Percentiles rank a stretch among this genome's conserved stretches.
These are phyloP conservation scores for Fusarium goolgardi DNA, from an alignment of 2,329 filamentous ascomycete genomes.

Conservation along the genomic window DNA sequence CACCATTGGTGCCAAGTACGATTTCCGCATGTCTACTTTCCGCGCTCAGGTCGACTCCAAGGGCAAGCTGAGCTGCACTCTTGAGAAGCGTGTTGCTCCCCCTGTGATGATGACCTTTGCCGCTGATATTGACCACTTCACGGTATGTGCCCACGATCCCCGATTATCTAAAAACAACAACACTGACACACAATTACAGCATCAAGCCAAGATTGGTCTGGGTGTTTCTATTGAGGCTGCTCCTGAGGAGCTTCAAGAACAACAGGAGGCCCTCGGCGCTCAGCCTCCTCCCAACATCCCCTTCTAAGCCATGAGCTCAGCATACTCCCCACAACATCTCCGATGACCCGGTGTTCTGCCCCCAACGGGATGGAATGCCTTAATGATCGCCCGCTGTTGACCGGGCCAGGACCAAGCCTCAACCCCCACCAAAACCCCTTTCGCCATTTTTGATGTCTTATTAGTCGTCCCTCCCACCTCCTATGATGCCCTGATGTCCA, in stretches of 20 bases:
- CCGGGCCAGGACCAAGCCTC: conserved; percentile 38
- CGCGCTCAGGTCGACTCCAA: conserved; percentile 95
- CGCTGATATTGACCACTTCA: conserved; percentile 94
- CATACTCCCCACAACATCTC: conserved; percentile 33
- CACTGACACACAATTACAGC: conserved; percentile 65
- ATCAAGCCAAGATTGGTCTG: conserved; percentile 93
- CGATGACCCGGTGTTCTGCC: conserved; percentile 37
- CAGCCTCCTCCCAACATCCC: conserved; percentile 69
- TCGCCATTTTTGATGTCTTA: conserved; percentile 47
- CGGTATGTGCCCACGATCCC: conserved; percentile 69
- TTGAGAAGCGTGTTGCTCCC: conserved; percentile 96
- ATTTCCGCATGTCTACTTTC: conserved; percentile 96
- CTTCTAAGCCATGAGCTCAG: conserved; percentile 62
- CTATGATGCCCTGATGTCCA: conserved; percentile 38
- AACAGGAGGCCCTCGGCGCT: conserved; percentile 73
- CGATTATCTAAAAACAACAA: background rate
- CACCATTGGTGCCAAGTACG: conserved; percentile 95
- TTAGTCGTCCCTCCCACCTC: conserved; percentile 44
- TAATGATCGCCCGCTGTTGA: conserved; percentile 47
- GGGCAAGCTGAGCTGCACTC: conserved; percentile 89
- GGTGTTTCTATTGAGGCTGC: conserved; percentile 91
- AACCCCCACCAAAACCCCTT: conserved; percentile 30
- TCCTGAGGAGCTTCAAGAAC: conserved; percentile 86
- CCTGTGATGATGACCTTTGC: conserved; percentile 95
- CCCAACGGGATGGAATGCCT: conserved; percentile 42